These are phyloP conservation scores for Bruguiera sexangula DNA, from an alignment of 345 rosid genomes.

Conservation along the genomic window DNA sequence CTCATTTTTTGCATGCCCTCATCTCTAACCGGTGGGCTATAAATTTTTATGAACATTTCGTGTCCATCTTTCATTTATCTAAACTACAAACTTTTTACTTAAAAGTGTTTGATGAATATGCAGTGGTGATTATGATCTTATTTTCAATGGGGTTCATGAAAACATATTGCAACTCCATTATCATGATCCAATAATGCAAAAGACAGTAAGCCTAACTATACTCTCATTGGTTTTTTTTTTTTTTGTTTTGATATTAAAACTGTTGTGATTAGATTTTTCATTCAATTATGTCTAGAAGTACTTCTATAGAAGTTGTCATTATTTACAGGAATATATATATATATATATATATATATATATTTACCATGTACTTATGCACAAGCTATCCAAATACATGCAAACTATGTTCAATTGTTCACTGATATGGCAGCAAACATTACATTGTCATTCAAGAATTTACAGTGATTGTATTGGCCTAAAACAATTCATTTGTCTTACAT, in stretches of 20 bases:
- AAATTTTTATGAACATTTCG: conserved; percentile 2
- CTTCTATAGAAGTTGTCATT: too few relatives aligned
- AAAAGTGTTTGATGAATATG: conserved; percentile 31
- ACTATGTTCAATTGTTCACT: too few relatives aligned
- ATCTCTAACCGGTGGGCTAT: conserved; percentile 62
- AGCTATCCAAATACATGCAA: too few relatives aligned
- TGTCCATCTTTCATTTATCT: conserved; percentile 13
- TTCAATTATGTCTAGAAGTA: too few relatives aligned
- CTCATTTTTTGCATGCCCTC: conserved; percentile 59
- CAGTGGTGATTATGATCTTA: conserved; percentile 90
- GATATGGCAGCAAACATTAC: too few relatives aligned
- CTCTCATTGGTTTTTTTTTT: not conserved
- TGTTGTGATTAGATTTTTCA: too few relatives aligned
- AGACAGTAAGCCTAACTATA: conserved; percentile 57
- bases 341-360: too few relatives aligned
- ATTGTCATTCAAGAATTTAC: too few relatives aligned
- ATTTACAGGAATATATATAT: too few relatives aligned
- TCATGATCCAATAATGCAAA: conserved; percentile 94
- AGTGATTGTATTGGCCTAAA: not conserved
- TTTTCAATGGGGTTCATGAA: conserved; percentile 85
- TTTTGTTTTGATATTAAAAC: too few relatives aligned
- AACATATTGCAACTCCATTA: conserved; percentile 79
- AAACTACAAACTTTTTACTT: conserved; percentile 12
- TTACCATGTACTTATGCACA: too few relatives aligned
- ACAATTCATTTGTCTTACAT: conserved; percentile 22